A percentile compares a stretch with the other conserved stretches of the same genome.
phyloP scores from a whole-genome alignment of 2,329 filamentous ascomycete genomes.

The Beauveria sp. region DNA sequence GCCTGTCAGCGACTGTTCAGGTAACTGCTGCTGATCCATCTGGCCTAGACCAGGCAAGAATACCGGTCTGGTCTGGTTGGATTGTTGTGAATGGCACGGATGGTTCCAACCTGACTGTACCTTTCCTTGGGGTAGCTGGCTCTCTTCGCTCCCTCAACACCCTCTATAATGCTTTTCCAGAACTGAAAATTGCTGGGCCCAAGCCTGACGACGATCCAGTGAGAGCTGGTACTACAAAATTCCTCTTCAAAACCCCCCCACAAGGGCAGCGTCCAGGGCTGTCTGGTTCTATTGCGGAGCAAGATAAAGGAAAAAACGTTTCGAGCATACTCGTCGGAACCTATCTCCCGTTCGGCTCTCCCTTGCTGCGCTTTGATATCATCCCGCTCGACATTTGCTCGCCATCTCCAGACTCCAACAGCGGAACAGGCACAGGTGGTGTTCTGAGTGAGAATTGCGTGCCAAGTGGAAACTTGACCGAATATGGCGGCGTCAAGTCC shows the following conservation, averaged over 20 bases:
- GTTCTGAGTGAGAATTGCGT: neutral
- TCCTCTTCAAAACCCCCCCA: neutral
- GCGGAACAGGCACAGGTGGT: no score
- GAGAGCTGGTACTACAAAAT: neutral
- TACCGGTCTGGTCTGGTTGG: slow-evolving; percentile 37
- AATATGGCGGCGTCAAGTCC: neutral
- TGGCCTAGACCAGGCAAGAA: slow-evolving; percentile 20
- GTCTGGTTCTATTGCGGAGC: neutral
- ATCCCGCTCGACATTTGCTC: neutral
- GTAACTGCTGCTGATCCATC: slow-evolving; percentile 36
- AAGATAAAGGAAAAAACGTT: neutral
- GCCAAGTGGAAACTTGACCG: neutral
- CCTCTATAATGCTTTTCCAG: neutral
- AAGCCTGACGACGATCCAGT: neutral
- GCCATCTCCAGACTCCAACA: neutral
- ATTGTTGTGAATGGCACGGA: slow-evolving; percentile 31
- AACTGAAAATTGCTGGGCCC: neutral
- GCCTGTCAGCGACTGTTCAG: slow-evolving; percentile 34
- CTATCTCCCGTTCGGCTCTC: neutral
- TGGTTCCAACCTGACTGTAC: slow-evolving; percentile 27
- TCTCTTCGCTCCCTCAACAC: neutral
- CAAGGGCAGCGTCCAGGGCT: neutral
- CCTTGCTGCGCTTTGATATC: neutral
- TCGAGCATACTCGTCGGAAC: neutral
- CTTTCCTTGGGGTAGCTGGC: slow-evolving; percentile 31